phyloP scores from a whole-genome alignment of 495 filamentous ascomycete species.

The Trichoderma gamsii region DNA sequence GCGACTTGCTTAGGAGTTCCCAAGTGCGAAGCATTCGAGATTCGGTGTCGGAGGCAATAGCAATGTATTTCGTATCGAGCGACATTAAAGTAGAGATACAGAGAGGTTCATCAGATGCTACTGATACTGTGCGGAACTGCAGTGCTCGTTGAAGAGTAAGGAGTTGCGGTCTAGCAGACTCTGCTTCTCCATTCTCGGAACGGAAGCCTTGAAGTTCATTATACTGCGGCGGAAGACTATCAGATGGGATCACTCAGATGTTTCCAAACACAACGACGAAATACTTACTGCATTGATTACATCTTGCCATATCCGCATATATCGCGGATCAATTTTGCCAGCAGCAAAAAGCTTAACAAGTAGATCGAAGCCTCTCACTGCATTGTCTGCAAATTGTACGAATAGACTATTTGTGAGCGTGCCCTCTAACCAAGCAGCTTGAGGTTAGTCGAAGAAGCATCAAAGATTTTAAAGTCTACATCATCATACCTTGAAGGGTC shows the following conservation, averaged over 20 bases:
- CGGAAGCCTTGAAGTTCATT: neutral
- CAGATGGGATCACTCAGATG: neutral
- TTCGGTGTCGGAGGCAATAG: neutral
- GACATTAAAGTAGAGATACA: neutral
- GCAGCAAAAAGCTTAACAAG: neutral
- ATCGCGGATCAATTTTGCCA: neutral
- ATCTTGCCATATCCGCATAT: conserved; percentile 1
- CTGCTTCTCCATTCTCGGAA: neutral
- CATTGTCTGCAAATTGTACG: neutral
- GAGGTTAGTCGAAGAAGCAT: no score
- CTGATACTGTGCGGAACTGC: neutral
- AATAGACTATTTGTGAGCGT: neutral
- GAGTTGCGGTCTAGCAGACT: neutral
- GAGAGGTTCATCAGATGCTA: neutral
- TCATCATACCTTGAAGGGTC: neutral
- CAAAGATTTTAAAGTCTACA: neutral
- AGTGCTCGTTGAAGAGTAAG: neutral
- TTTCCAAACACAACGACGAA: no score
- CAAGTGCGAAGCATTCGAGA: neutral
- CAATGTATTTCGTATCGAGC: neutral
- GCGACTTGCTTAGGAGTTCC: neutral
- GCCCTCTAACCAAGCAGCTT: neutral
- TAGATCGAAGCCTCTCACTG: neutral
- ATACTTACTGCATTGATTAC: neutral
- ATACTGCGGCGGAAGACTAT: neutral